phyloP scores from a whole-genome alignment of 208 protist species.

The Acanthamoeba healyi region DNA sequence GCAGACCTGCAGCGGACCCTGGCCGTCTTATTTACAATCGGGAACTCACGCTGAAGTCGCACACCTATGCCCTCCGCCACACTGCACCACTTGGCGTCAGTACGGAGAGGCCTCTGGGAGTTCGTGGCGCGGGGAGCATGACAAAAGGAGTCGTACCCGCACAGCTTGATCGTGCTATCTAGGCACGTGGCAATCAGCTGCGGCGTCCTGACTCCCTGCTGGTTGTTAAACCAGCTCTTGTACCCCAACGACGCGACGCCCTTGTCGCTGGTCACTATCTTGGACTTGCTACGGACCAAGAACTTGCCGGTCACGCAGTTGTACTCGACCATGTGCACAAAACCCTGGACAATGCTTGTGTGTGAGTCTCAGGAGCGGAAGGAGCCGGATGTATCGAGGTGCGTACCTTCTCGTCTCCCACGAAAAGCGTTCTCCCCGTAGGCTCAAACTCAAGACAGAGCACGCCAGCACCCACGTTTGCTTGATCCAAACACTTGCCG shows the following conservation, averaged over 20 bases:
- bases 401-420: conserved; percentile 64
- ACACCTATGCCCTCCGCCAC: background rate
- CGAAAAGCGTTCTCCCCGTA: conserved; percentile 37
- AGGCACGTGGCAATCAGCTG: conserved; percentile 56
- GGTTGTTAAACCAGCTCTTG: conserved; percentile 73
- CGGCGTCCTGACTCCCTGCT: conserved; percentile 9
- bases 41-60: conserved; percentile 13
- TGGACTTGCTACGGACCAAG: background rate
- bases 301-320: conserved; percentile 64
- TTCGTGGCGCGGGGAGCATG: too few species aligned
- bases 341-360: background rate
- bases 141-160: conserved; percentile 14
- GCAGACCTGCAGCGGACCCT: conserved; percentile 26
- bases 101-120: too few species aligned
- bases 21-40: background rate
- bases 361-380: background rate
- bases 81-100: too few species aligned
- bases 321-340: conserved; percentile 44
- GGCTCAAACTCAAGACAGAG: conserved; percentile 74
- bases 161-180: conserved; percentile 67
- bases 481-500: conserved; percentile 57
- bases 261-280: conserved; percentile 1
- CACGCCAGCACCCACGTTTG: background rate
- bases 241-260: conserved; percentile 55
- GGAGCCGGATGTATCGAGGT: background rate